Evolutionary conservation across 805 yeast species (phyloP).

Genomic region (Lipomyces mesembrius): DNA sequence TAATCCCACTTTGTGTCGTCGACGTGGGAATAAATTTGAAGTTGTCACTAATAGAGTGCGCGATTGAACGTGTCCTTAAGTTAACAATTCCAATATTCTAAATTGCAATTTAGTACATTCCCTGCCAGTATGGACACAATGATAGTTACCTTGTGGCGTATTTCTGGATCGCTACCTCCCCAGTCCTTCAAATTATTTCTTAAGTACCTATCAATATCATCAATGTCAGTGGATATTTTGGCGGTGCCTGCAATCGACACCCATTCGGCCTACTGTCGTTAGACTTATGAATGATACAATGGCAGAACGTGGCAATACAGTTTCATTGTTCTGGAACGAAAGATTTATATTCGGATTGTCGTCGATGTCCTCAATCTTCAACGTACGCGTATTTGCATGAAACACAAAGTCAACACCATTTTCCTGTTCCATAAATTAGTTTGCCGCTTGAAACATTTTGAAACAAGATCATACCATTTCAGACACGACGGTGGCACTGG

Average conservation of each 20-base stretch:
- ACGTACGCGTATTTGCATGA: conserved; percentile 28
- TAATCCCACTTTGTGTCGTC: conserved; percentile 12
- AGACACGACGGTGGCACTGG: conserved; percentile 29
- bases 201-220: conserved; percentile 17
- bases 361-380: conserved; percentile 29
- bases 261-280: conserved; percentile 31
- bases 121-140: neutral
- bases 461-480: conserved; percentile 16
- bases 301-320: conserved; percentile 13
- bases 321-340: conserved; percentile 32
- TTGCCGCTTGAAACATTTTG: too few species aligned
- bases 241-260: conserved; percentile 32
- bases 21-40: conserved; percentile 26
- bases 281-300: neutral
- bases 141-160: neutral
- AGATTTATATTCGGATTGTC: conserved; percentile 28
- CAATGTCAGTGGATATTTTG: conserved; percentile 21
- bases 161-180: conserved; percentile 4
- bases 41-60: conserved; percentile 25
- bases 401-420: conserved; percentile 33
- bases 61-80: conserved; percentile 23
- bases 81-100: conserved; percentile 14
- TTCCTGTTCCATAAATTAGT: conserved; percentile 10
- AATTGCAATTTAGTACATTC: neutral
- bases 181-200: conserved; percentile 21